Evolutionary conservation across 441 rosid genomes (phyloP), one percentile per base, ranked within the genome.

Genomic region (Populus hybrid): DNA sequence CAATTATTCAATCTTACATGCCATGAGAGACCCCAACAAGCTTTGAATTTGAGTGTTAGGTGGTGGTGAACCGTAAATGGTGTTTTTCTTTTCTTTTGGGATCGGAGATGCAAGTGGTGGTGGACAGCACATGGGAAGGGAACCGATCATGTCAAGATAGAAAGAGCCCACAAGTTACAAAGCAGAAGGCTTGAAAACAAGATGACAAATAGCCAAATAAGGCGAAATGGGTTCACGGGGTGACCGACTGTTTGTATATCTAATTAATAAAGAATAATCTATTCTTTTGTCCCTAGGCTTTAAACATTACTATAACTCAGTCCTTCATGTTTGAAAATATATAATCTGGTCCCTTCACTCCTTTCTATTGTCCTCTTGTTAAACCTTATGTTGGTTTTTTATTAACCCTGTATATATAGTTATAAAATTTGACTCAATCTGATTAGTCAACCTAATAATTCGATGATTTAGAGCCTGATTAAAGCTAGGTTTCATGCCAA

Each of bases 141-240:
- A 24, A 16, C 64, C 14, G 3, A 67, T 24, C 28, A 81, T 23
- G 70, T 53, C 2, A 63, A 73, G 42, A 65, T 35, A 61, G 23
- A 31, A 66, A 35, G 36, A 7, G 36, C 36, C 61, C 74, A 71
- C 56, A 28, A 28, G 29, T 28, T 28, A 83, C 72, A 81, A 81
- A 26, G 29, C 56, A 45, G 6, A 45, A 45, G 56, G 5, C 56
- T 45, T 45, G 56, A 16, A 45, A 45, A 45, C 56, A 45, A 45
- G 50, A 71, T 77, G 86, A 79, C 86, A 83, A 85, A 77, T 61
- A 2, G 7, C 61, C 66, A 69, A 50, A 6, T 20, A 53, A 53
- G 61, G n/a, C n/a, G 1, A 16, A 45, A 45, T 21, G 71, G 31
- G 67, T 75, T 86, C 87, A 83, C 89, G 89, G 85, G 86, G 11